Base-by-base conservation (phyloP, 2,329 filamentous ascomycete genomes). In the Huntiella decipiens region DNA sequence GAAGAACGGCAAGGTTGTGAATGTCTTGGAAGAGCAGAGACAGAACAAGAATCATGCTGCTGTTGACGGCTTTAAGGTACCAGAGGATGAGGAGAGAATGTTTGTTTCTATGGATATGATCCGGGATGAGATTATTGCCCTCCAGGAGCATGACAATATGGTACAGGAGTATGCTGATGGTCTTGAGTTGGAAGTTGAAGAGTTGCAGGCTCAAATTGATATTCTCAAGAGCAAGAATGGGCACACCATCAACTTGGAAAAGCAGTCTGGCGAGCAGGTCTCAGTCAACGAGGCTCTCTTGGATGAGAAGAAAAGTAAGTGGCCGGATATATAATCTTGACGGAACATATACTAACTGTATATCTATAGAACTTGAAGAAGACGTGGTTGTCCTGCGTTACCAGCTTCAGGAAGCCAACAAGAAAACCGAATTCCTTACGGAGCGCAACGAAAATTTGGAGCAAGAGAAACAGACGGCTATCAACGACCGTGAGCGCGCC, bases 401-500 rank as follows among this genome's bases (percentile, higher is more conserved):
- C 5, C 74, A 72, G 12, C 62, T 82, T 1, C 74, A 79, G 49
- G 68, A 77, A 51, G 67, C 72, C 34, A 74, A 76, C 46, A 71
- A 71, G 39, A 33, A 35, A 19, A 17, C 16, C 8, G 40, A 43
- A 16, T 3, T 35, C 17, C 28, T 43, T 8, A 34, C 28, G 3
- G 11, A 39, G 38, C 78, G 78, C 55, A 63, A 72, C 17, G 73
- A 69, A 50, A 66, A 74, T n/a, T 66, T 70, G 33, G 74, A 80
- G 43, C 74, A 77, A 44, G 70, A 76, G 51, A 75, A 71, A 49
- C 72, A 78, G 51, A 70, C 74, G 3, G 60, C 81, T 37, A 66
- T 67, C 3, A 66, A 71, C 28, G 79, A 83, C 58, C 70, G 76
- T 28, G 77, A 82, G 52, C 73, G 74, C 40, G 70, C 79, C 34